Evolutionary conservation across 176 grass and related monocot genomes (phyloP).

Genomic region (Carex myosuroides): DNA sequence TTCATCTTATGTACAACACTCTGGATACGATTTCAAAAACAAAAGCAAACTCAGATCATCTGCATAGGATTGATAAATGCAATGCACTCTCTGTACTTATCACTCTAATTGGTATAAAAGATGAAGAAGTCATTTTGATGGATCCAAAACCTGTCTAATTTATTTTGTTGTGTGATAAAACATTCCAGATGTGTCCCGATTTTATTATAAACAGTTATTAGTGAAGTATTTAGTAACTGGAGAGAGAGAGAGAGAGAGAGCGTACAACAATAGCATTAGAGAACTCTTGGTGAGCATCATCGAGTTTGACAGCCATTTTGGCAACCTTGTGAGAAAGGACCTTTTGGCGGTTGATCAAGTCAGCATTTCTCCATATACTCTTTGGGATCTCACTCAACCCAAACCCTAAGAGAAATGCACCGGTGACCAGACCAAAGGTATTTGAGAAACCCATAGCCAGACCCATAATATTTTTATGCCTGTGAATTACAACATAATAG

Average conservation of each 20-base stretch:
- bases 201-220: neutral
- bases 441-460: constrained; percentile 99
- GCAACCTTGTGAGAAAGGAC: constrained; percentile 86
- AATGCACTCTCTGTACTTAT: neutral
- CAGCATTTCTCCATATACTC: constrained; percentile 93
- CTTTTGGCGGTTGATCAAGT: constrained; percentile 87
- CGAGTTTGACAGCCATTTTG: constrained; percentile 95
- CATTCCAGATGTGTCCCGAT: neutral
- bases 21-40: neutral
- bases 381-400: constrained; percentile 97
- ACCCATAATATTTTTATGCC: constrained; percentile 81
- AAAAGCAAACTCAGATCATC: neutral
- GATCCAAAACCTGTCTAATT: neutral
- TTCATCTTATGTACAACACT: neutral
- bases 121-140: neutral
- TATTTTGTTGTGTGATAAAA: neutral
- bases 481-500: constrained; percentile 27
- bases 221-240: neutral
- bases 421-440: constrained; percentile 97
- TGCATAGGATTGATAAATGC: neutral
- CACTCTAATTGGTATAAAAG: constrained; percentile 4
- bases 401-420: constrained; percentile 99
- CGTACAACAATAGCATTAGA: constrained; percentile 98
- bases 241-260: neutral
- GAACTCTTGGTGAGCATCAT: constrained; percentile 94